A percentile compares a stretch with the other conserved stretches of the same genome.
phyloP scores from a whole-genome alignment of 1,284 basidiomycete species.

The Xerocomus cyaneibrunnescens region DNA sequence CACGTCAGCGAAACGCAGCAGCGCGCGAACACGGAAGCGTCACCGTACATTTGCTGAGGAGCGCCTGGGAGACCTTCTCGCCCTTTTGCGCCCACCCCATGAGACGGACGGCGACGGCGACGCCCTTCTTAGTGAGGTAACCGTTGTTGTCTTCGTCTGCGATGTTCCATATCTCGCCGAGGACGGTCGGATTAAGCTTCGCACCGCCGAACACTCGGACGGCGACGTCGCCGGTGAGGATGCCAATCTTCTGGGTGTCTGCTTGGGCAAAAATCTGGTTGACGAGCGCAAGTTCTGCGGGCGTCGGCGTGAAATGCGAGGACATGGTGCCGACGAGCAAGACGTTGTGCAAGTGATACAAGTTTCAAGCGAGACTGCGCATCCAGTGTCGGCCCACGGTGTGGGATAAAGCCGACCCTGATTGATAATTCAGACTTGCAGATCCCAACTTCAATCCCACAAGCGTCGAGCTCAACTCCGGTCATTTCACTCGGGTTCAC shows the following conservation, averaged over 20 bases:
- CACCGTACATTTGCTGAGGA: conserved; percentile 65
- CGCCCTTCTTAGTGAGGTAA: conserved; percentile 83
- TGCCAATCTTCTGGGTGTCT: conserved; percentile 75
- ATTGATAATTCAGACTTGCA: conserved; percentile 1
- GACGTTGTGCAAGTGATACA: conserved; percentile 19
- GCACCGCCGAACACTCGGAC: conserved; percentile 80
- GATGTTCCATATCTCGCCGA: conserved; percentile 94
- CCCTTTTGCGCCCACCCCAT: conserved; percentile 94
- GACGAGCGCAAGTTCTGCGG: conserved; percentile 65
- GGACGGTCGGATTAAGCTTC: conserved; percentile 69
- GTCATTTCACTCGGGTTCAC: not conserved
- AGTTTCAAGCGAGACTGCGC: conserved; percentile 24
- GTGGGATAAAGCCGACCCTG: conserved; percentile 6
- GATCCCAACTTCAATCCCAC: not conserved
- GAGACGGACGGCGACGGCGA: conserved; percentile 83
- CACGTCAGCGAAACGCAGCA: conserved; percentile 10
- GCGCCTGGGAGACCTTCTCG: conserved; percentile 60
- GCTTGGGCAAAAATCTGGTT: conserved; percentile 66
- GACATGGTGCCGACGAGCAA: conserved; percentile 46
- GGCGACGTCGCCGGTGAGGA: conserved; percentile 83
- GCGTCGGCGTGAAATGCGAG: conserved; percentile 61
- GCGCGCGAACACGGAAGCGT: conserved; percentile 11
- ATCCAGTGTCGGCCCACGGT: conserved; percentile 11
- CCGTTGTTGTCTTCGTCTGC: conserved; percentile 94
- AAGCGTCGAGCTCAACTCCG: not conserved